These are phyloP conservation scores for Pyracantha coccinea DNA, from an alignment of 331 rosid species.

Conservation along the genomic window DNA sequence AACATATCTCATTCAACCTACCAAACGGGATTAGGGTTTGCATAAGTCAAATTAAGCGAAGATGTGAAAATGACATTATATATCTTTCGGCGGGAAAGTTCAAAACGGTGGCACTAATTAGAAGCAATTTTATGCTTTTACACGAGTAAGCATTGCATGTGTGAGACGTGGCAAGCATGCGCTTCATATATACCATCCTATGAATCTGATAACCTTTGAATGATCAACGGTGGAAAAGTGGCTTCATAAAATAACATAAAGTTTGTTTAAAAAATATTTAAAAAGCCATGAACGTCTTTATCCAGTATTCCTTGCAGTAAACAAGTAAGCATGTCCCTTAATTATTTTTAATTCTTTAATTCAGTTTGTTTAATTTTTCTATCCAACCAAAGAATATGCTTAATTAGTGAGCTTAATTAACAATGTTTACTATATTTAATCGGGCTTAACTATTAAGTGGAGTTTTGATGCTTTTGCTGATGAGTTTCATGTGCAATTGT, in stretches of 20 bases:
- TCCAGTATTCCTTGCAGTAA: background rate
- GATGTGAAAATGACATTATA: background rate
- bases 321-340: background rate
- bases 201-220: background rate
- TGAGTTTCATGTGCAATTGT: background rate
- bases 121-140: background rate
- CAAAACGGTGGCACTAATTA: background rate
- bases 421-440: too few species aligned
- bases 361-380: background rate
- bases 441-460: background rate
- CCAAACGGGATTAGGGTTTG: too few species aligned
- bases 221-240: background rate
- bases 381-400: too few species aligned
- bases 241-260: background rate
- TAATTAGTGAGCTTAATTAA: too few species aligned
- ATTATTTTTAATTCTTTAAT: background rate
- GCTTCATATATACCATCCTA: background rate
- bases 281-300: background rate
- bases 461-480: background rate
- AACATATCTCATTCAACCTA: too few species aligned
- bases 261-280: background rate
- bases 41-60: background rate
- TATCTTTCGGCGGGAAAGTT: slow-evolving; percentile 7
- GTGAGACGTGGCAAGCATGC: background rate
- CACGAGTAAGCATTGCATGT: background rate